Percentiles rank a stretch among this genome's conserved stretches.
phyloP scores from a whole-genome alignment of 768 basidiomycete species.

The Leucocoprinus leucothites region DNA sequence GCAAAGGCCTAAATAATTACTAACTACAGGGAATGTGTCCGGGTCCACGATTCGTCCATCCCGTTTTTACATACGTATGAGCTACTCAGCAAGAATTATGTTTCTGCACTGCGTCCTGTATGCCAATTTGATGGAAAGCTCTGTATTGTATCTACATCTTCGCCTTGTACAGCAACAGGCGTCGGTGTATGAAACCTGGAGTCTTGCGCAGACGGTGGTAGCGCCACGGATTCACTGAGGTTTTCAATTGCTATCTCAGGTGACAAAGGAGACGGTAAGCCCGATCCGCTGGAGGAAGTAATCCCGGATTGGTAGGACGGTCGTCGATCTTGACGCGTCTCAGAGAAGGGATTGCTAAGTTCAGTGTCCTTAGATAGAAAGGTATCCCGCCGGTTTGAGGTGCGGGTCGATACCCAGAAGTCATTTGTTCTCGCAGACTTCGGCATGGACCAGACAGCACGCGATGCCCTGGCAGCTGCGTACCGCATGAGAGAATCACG shows the following conservation, averaged over 20 bases:
- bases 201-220: constrained; percentile 6
- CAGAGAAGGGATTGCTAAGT: constrained; percentile 30
- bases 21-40: not conserved
- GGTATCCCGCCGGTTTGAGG: constrained; percentile 10
- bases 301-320: constrained; percentile 7
- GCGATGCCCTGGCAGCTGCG: constrained; percentile 35
- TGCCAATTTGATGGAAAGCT: constrained; percentile 12
- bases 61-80: not conserved
- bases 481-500: constrained; percentile 51
- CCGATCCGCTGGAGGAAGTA: constrained; percentile 4
- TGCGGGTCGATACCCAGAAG: constrained; percentile 9
- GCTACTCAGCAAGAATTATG: constrained; percentile 11
- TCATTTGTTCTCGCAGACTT: not conserved
- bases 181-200: constrained; percentile 28
- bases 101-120: not conserved
- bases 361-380: constrained; percentile 10
- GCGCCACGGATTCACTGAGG: not conserved
- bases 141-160: constrained; percentile 20
- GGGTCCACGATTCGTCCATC: not conserved
- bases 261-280: constrained; percentile 3
- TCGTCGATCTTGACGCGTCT: constrained; percentile 18
- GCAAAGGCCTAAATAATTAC: too few species aligned
- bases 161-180: constrained; percentile 25
- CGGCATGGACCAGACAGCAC: not conserved
- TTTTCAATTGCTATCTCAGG: not conserved